Base-by-base conservation (phyloP, 495 filamentous ascomycete genomes). In the Hypoxylon trugodes region DNA sequence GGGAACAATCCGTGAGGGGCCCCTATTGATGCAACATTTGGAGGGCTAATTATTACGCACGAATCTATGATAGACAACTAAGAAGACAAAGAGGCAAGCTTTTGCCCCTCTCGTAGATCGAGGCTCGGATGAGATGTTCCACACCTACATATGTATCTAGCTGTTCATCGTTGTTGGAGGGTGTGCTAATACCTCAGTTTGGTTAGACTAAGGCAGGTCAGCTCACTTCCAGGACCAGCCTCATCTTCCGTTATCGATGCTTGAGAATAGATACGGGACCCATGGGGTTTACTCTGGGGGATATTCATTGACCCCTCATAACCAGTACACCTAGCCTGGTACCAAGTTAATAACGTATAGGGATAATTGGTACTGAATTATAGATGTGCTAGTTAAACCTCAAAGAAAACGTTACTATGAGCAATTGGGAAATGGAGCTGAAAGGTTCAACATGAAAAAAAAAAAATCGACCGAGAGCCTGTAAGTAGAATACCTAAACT, bases 71-170 rank as follows among this genome's bases (percentile, higher is more conserved):
- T 53, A 50, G 43, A 51, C 41, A 26, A 28, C 32, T 16, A 30
- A 22, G 30, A 38, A 50, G 43, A 65, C 59, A 68, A 68, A 68
- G 65, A 36, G 18, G 16, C 16, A 33, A 43, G 10, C 24, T 32
- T 54, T 59, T 38, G 30, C 59, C 53, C 13, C 30, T 22, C 41
- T 32, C 24, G 45, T 16, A 53, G 52, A 59, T 46, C 54, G 28
- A 64, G 53, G 38, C 43, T 38, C 50, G 35, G 36, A 36, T 46
- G 42, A 65, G 35, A 56, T 36, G 25, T 58, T 35, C 47, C 43
- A 13, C 54, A 55, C 45, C 24, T 15, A 16, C 22, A 58, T 42
- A 41, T n/a, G n/a, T n/a, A n/a, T n/a, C n/a, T n/a, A n/a, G n/a
- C n/a, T n/a, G n/a, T n/a, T n/a, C n/a, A 41, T 24, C 30, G 22